Evolutionary conservation across 2,329 filamentous ascomycete genomes (phyloP).

Genomic region (Pestalotiopsis sp.): DNA sequence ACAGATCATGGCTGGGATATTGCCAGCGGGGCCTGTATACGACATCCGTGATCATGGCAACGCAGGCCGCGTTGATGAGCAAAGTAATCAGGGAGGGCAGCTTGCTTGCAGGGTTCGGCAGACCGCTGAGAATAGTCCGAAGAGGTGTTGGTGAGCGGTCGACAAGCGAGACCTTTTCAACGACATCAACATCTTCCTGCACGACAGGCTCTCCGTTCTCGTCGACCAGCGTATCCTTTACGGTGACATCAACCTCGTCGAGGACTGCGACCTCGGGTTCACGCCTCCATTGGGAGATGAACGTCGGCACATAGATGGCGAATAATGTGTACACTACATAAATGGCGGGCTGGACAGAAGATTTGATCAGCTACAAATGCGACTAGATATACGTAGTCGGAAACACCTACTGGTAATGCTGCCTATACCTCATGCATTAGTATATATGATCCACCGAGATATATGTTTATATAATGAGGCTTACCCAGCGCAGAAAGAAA

Average conservation of each 20-base stretch:
- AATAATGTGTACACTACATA: conserved; percentile 61
- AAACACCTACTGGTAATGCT: conserved; percentile 28
- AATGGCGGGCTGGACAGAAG: conserved; percentile 23
- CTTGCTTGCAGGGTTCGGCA: conserved; percentile 73
- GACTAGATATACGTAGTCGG: background rate
- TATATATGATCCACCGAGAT: background rate
- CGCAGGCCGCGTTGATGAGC: conserved; percentile 70
- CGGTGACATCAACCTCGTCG: conserved; percentile 60
- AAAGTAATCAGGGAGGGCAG: conserved; percentile 70
- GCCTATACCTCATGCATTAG: conserved; percentile 26
- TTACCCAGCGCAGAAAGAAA: conserved; percentile 20
- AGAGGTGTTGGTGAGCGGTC: conserved; percentile 60
- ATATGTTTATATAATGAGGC: background rate
- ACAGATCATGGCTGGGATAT: conserved; percentile 73
- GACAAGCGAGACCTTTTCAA: conserved; percentile 64
- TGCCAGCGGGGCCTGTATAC: conserved; percentile 73
- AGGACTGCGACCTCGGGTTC: conserved; percentile 61
- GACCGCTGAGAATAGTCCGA: conserved; percentile 73
- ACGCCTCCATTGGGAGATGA: conserved; percentile 60
- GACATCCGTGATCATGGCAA: conserved; percentile 75
- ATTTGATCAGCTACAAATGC: conserved; percentile 18
- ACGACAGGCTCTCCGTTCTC: conserved; percentile 41
- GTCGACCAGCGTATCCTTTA: conserved; percentile 50
- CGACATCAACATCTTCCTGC: conserved; percentile 59
- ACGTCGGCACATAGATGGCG: conserved; percentile 67